These are phyloP conservation scores for Atkinsonella hypoxylon DNA, from an alignment of 2,329 filamentous ascomycete genomes.

Conservation along the genomic window DNA sequence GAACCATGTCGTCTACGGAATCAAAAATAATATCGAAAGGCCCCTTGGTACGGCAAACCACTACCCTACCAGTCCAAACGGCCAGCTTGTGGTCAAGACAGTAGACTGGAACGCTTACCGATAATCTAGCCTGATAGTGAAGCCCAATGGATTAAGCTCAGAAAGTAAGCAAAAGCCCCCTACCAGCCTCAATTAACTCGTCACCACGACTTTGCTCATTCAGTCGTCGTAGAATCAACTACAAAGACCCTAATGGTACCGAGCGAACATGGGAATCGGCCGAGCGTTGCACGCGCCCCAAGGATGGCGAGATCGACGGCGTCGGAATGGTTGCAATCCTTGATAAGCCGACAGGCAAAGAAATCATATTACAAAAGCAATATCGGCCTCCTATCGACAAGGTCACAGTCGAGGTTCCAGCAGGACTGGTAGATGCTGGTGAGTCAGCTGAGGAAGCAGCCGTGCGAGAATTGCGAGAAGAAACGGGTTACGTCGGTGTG, in stretches of 20 bases:
- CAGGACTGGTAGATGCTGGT: conserved; percentile 49
- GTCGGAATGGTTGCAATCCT: conserved; percentile 64
- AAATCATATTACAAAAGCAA: conserved; percentile 55
- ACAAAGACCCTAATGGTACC: conserved; percentile 48
- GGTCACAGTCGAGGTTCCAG: conserved; percentile 51
- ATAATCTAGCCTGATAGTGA: conserved; percentile 32
- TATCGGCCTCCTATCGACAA: conserved; percentile 50
- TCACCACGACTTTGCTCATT: no score
- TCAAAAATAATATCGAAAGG: conserved; percentile 31
- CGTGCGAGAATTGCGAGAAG: conserved; percentile 51
- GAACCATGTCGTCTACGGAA: conserved; percentile 28
- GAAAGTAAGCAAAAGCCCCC: conserved; percentile 32
- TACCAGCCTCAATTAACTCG: no score
- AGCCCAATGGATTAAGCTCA: conserved; percentile 47
- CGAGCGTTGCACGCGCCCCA: conserved; percentile 56
- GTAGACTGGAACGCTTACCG: background rate
- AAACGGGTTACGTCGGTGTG: conserved; percentile 52
- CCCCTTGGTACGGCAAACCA: conserved; percentile 27
- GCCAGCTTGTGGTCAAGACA: background rate
- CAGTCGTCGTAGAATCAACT: conserved; percentile 37
- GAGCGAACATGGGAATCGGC: conserved; percentile 59
- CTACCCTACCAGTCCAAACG: background rate
- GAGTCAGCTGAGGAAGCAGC: conserved; percentile 51
- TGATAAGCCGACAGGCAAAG: conserved; percentile 36
- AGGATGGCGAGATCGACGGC: conserved; percentile 51